Conservation (phyloP, 352 stramenopile genomes). For the Pythium volutum region DNA sequence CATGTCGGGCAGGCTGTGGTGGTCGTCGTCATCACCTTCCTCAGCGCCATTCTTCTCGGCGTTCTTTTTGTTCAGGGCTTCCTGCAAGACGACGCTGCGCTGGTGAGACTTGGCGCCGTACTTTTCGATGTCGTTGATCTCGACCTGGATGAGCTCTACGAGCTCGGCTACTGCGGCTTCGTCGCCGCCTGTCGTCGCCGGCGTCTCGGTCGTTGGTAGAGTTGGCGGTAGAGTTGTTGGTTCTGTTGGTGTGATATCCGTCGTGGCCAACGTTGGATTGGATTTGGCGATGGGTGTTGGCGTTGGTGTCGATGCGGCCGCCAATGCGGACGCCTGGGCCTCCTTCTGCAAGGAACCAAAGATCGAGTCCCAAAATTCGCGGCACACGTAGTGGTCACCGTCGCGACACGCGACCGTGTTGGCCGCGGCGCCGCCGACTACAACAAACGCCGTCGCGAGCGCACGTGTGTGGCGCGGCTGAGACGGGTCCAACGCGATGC, state of each 20-base stretch:
- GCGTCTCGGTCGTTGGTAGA: not conserved
- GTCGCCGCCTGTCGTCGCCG: constrained; percentile 8
- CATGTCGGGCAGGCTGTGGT: constrained; percentile 7
- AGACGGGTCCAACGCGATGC: constrained; percentile 52
- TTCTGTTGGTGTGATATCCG: not conserved
- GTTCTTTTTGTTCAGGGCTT: constrained; percentile 13
- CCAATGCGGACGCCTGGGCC: constrained; percentile 20
- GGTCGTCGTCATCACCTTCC: constrained; percentile 22
- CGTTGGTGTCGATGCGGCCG: constrained; percentile 29
- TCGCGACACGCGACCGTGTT: constrained; percentile 45
- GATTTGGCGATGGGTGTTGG: constrained; percentile 22
- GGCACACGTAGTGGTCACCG: constrained; percentile 47
- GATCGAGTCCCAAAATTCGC: constrained; percentile 63
- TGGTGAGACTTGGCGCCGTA: constrained; percentile 64
- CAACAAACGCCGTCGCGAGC: constrained; percentile 75
- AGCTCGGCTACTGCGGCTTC: constrained; percentile 37
- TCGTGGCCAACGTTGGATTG: not conserved
- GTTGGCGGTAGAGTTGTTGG: not conserved
- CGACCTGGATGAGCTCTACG: constrained; percentile 71
- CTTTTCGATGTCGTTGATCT: constrained; percentile 71
- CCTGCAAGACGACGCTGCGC: constrained; percentile 56
- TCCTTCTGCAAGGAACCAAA: constrained; percentile 67
- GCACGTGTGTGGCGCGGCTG: constrained; percentile 58
- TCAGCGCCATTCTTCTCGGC: constrained; percentile 9
- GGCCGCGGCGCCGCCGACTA: constrained; percentile 60